phyloP scores from a whole-genome alignment of 768 basidiomycete species.

The Crassisporium funariophilum region DNA sequence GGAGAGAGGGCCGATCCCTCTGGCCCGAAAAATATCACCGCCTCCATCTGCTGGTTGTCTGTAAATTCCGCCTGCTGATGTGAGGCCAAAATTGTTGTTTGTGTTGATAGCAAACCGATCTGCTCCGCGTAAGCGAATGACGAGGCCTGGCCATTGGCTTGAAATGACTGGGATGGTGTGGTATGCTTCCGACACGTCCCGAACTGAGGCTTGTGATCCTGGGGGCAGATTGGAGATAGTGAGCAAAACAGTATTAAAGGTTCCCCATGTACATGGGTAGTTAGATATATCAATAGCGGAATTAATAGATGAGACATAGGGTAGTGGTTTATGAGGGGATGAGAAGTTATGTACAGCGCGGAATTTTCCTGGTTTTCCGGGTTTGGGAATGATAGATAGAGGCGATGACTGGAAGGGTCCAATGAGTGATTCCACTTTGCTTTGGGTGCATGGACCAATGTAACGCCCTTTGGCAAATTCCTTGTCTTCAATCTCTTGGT shows the following conservation, averaged over 20 bases:
- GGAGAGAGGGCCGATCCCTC: slow-evolving; percentile 30
- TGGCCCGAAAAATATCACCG: slow-evolving; percentile 16
- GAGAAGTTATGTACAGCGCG: slow-evolving; percentile 42
- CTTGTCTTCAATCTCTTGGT: slow-evolving; percentile 13
- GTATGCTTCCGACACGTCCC: slow-evolving; percentile 44
- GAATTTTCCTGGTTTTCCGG: slow-evolving; percentile 31
- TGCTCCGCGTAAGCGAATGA: slow-evolving; percentile 20
- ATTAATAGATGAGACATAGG: slow-evolving; percentile 32
- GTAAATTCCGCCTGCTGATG: slow-evolving; percentile 21
- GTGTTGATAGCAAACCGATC: slow-evolving; percentile 28
- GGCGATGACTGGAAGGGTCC: slow-evolving; percentile 44
- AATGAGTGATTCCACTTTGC: slow-evolving; percentile 26
- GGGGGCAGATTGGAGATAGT: slow-evolving; percentile 36
- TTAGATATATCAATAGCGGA: slow-evolving; percentile 27
- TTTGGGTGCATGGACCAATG: slow-evolving; percentile 31
- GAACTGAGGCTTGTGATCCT: slow-evolving; percentile 35
- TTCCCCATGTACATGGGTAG: slow-evolving; percentile 48
- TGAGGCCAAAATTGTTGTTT: slow-evolving; percentile 23
- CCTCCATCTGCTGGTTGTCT: slow-evolving; percentile 25
- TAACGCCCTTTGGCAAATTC: slow-evolving; percentile 31
- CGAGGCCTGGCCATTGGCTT: slow-evolving; percentile 36
- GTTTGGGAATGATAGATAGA: slow-evolving; percentile 37
- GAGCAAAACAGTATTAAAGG: slow-evolving; percentile 33
- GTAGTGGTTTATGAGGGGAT: slow-evolving; percentile 20
- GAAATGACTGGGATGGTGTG: slow-evolving; percentile 30